Conservation (phyloP, 1,139 yeast species). For the Scheffersomyces segobiensis region DNA sequence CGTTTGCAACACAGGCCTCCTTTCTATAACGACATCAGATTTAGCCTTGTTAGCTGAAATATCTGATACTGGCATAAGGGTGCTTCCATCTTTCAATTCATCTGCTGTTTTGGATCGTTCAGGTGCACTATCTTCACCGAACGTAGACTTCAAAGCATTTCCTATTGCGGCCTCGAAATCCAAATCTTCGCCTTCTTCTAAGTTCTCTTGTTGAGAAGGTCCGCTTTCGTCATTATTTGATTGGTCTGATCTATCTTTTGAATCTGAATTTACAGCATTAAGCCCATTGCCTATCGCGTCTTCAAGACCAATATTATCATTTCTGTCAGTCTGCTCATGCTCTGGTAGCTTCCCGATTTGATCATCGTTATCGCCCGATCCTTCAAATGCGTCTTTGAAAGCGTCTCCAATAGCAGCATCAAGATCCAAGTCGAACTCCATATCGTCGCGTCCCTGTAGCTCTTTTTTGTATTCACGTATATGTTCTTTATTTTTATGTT, state of each 20-base stretch:
- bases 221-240: neutral
- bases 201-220: neutral
- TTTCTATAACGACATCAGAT: neutral
- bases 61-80: neutral
- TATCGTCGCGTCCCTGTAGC: neutral
- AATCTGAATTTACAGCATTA: neutral
- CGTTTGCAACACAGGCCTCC: neutral
- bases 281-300: neutral
- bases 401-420: slow-evolving; percentile 15
- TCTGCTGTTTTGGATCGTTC: neutral
- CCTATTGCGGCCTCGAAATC: slow-evolving; percentile 27
- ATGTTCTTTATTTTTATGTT: neutral
- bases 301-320: neutral
- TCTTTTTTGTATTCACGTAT: neutral
- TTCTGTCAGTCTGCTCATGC: slow-evolving; percentile 1
- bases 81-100: neutral
- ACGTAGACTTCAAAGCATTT: slow-evolving; percentile 20
- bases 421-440: slow-evolving; percentile 4
- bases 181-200: slow-evolving; percentile 11
- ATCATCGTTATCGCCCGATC: slow-evolving; percentile 3
- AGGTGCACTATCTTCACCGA: neutral
- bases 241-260: neutral
- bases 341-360: slow-evolving; percentile 2
- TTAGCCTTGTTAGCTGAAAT: neutral
- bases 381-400: slow-evolving; percentile 7